A percentile compares a stretch with the other conserved stretches of the same genome.
phyloP scores from a whole-genome alignment of 2,329 filamentous ascomycete species.

The Madurella mycetomatis region DNA sequence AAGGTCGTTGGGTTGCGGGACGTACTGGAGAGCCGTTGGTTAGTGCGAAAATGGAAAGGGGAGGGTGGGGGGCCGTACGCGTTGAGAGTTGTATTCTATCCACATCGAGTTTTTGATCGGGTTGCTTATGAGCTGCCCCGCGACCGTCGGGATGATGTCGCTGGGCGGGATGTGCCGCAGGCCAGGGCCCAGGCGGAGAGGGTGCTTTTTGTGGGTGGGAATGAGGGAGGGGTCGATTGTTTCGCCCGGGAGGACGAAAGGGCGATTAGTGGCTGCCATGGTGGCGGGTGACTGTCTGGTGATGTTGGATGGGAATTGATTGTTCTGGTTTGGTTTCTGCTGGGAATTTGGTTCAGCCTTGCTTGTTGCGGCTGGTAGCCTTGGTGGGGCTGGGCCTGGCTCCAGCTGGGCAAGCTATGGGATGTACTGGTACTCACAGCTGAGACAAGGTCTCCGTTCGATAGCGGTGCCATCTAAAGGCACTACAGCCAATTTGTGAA shows the following conservation, averaged over 20 bases:
- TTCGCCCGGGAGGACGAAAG: conserved; percentile 79
- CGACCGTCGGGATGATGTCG: conserved; percentile 64
- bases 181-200: conserved; percentile 78
- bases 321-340: not conserved
- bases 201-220: conserved; percentile 62
- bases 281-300: conserved; percentile 2
- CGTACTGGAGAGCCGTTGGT: conserved; percentile 54
- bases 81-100: conserved; percentile 66
- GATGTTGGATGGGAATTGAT: not conserved
- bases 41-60: conserved; percentile 1
- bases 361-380: conserved; percentile 17
- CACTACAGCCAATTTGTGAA: too few relatives aligned
- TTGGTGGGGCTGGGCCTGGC: conserved; percentile 12
- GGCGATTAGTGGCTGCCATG: conserved; percentile 39
- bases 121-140: conserved; percentile 64
- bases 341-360: conserved; percentile 14
- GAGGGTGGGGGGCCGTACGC: conserved; percentile 48
- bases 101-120: conserved; percentile 71
- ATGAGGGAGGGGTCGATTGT: conserved; percentile 60
- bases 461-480: too few relatives aligned
- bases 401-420: not conserved
- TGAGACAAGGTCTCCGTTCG: too few relatives aligned
- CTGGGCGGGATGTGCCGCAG: conserved; percentile 76
- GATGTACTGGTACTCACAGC: not conserved
- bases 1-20: conserved; percentile 74